Conservation (phyloP, 768 basidiomycete genomes). For the Lactifluus volemus region DNA sequence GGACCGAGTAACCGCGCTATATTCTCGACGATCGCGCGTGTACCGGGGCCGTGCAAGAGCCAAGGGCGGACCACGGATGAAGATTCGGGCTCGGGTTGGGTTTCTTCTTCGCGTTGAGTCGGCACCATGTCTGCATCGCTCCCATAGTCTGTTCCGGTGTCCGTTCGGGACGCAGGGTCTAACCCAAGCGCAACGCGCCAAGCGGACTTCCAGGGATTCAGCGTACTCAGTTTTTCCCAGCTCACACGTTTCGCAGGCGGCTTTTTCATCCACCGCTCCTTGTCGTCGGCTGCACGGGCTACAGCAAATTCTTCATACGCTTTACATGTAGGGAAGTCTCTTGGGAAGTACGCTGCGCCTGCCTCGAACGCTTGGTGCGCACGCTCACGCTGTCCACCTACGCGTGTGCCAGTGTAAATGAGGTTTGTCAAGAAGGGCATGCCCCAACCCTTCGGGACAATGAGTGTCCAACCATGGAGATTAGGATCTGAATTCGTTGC, state of each 20-base stretch:
- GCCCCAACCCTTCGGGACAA: conserved; percentile 82
- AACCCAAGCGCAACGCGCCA: conserved; percentile 68
- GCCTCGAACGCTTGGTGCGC: conserved; percentile 78
- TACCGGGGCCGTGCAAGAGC: conserved; percentile 57
- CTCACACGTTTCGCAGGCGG: conserved; percentile 85
- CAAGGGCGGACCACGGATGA: conserved; percentile 42
- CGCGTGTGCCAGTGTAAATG: conserved; percentile 70
- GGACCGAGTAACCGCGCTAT: conserved; percentile 33
- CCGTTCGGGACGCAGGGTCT: neutral
- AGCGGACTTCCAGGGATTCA: conserved; percentile 68
- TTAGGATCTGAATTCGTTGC: conserved; percentile 17
- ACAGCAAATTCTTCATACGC: conserved; percentile 46
- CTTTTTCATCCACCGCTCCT: conserved; percentile 60
- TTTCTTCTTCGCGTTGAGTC: conserved; percentile 46
- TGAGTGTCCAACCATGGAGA: conserved; percentile 80
- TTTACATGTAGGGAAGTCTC: conserved; percentile 58
- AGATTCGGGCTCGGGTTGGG: conserved; percentile 2
- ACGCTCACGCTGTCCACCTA: conserved; percentile 80
- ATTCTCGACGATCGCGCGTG: conserved; percentile 37
- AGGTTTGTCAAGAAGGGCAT: conserved; percentile 87
- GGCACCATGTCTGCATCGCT: conserved; percentile 35
- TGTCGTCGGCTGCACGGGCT: conserved; percentile 44
- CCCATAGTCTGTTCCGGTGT: neutral
- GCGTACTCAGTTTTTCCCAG: conserved; percentile 52
- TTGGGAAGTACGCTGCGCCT: conserved; percentile 66